Conservation (phyloP, 202 grass and related monocot genomes). For the Setaria italica region DNA sequence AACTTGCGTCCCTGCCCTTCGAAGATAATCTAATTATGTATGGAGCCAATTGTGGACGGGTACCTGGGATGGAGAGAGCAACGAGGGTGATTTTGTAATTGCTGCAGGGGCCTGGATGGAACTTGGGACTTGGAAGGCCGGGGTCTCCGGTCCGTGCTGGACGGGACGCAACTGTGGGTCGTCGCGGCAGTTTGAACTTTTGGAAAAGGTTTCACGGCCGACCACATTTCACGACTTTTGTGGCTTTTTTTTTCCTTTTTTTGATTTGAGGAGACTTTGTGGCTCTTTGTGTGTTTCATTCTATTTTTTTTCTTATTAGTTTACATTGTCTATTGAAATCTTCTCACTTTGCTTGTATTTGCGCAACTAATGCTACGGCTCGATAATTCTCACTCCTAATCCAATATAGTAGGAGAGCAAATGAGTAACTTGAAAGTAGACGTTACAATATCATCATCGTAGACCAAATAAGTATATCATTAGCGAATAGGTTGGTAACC, state of each 20-base stretch:
- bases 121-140: neutral
- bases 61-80: no score
- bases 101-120: neutral
- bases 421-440: no score
- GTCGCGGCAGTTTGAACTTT: conserved; percentile 25
- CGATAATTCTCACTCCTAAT: no score
- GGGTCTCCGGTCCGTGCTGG: neutral
- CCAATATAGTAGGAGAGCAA: no score
- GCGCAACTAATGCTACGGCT: no score
- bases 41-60: neutral
- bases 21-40: neutral
- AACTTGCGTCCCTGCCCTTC: neutral
- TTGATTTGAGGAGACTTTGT: neutral
- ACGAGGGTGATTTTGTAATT: neutral
- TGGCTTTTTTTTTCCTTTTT: conserved; percentile 1
- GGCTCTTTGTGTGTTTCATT: neutral
- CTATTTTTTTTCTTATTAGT: neutral
- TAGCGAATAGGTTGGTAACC: no score
- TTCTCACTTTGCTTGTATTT: neutral
- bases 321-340: neutral
- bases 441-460: no score
- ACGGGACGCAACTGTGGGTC: neutral
- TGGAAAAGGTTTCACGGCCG: neutral
- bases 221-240: conserved; percentile 21
- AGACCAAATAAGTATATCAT: no score